Percentiles rank a stretch among this genome's conserved stretches.
Conservation (phyloP, 2,329 filamentous ascomycete genomes). For the Meredithiella fracta region DNA sequence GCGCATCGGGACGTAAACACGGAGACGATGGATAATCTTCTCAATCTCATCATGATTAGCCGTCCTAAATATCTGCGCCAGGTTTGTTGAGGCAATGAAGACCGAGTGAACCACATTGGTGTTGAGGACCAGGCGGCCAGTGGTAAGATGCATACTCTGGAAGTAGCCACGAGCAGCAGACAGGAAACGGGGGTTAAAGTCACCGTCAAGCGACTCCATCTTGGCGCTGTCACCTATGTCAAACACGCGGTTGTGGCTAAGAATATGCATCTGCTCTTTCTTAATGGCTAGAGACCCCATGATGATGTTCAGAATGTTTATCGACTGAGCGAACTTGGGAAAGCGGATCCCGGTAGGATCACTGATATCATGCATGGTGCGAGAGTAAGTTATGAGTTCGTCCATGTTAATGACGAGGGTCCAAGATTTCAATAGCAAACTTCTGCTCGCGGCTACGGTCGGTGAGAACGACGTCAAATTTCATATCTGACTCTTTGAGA, state of each 20-base stretch:
- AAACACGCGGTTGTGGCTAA: constrained; percentile 35
- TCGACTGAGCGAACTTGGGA: constrained; percentile 31
- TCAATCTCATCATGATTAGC: constrained; percentile 26
- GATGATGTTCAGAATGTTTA: constrained; percentile 37
- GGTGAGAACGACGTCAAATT: constrained; percentile 7
- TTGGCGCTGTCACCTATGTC: constrained; percentile 17
- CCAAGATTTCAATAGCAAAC: constrained; percentile 28
- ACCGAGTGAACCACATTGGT: constrained; percentile 37
- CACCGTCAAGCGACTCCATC: constrained; percentile 15
- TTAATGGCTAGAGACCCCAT: constrained; percentile 29
- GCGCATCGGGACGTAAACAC: constrained; percentile 10
- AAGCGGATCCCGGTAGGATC: constrained; percentile 22
- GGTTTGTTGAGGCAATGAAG: constrained; percentile 23
- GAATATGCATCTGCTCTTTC: constrained; percentile 22
- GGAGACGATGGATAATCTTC: constrained; percentile 28
- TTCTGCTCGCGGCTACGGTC: constrained; percentile 22
- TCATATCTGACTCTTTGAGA: constrained; percentile 2
- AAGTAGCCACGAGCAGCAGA: constrained; percentile 35
- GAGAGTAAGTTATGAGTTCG: constrained; percentile 29
- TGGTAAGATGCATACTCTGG: constrained; percentile 36
- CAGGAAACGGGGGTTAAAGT: constrained; percentile 17
- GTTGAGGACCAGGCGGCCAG: constrained; percentile 38
- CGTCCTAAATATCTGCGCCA: constrained; percentile 2
- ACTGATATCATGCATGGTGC: constrained; percentile 25
- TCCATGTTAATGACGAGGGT: constrained; percentile 22